Evolutionary conservation across 805 yeast genomes (phyloP).

Genomic region (Nakazawaea sp.): DNA sequence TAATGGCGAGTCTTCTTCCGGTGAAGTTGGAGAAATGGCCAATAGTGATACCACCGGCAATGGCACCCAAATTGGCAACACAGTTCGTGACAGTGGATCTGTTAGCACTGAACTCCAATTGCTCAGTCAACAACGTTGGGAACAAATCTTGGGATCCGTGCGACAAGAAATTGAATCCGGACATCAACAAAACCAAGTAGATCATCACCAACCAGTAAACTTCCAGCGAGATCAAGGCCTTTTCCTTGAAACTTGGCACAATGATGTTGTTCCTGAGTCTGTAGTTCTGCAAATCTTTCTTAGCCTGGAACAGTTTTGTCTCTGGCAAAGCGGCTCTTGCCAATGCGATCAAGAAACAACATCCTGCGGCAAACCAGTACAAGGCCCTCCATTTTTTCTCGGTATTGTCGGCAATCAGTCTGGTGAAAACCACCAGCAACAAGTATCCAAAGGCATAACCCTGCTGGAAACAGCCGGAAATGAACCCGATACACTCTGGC

Average conservation of each 20-base stretch:
- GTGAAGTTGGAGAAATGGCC: constrained; percentile 49
- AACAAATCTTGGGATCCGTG: constrained; percentile 62
- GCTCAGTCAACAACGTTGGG: constrained; percentile 46
- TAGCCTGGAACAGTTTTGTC: constrained; percentile 44
- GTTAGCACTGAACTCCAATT: constrained; percentile 33
- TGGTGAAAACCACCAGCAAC: constrained; percentile 55
- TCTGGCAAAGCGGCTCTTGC: constrained; percentile 41
- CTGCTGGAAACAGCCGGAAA: constrained; percentile 69
- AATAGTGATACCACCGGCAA: constrained; percentile 46
- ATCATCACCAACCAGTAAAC: constrained; percentile 53
- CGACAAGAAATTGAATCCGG: constrained; percentile 56
- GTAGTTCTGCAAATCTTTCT: constrained; percentile 27
- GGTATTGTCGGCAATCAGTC: constrained; percentile 53
- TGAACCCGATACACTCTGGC: constrained; percentile 44
- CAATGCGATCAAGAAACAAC: constrained; percentile 31
- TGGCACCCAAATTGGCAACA: constrained; percentile 53
- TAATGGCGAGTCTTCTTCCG: constrained; percentile 49
- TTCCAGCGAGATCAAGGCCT: constrained; percentile 27
- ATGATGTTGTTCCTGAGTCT: constrained; percentile 22
- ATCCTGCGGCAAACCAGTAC: constrained; percentile 66
- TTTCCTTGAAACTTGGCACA: constrained; percentile 25
- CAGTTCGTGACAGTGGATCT: constrained; percentile 48
- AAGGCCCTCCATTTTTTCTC: constrained; percentile 55
- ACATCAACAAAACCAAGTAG: constrained; percentile 52
- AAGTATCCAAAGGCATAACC: constrained; percentile 73